phyloP scores from a whole-genome alignment of 768 basidiomycete species.

The Amanita pallidorosea region DNA sequence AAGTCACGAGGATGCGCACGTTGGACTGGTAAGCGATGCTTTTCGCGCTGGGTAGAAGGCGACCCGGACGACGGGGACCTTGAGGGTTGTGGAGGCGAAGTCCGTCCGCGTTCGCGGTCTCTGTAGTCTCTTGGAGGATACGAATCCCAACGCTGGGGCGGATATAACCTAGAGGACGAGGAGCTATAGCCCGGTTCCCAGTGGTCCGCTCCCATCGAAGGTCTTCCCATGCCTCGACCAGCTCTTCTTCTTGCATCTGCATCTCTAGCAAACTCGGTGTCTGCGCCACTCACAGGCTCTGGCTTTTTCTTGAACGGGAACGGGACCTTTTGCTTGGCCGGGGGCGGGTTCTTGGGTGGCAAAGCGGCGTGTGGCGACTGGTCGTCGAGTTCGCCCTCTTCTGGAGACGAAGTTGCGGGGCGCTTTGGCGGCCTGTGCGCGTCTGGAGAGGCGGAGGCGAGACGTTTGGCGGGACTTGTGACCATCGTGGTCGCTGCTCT shows the following conservation, averaged over 20 bases:
- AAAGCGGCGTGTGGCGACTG: constrained; percentile 16
- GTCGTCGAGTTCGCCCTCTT: constrained; percentile 79
- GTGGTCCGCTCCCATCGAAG: constrained; percentile 18
- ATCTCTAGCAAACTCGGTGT: constrained; percentile 26
- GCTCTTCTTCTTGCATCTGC: constrained; percentile 19
- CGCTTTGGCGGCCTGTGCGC: constrained; percentile 45
- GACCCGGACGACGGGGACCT: constrained; percentile 10
- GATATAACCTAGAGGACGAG: constrained; percentile 9
- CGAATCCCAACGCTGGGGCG: constrained; percentile 11
- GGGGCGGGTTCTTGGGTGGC: constrained; percentile 21
- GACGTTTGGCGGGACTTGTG: constrained; percentile 34
- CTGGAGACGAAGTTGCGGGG: constrained; percentile 53
- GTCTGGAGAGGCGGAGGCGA: constrained; percentile 42
- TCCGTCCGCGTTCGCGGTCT: constrained; percentile 12
- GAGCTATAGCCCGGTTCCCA: constrained; percentile 23
- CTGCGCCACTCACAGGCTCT: constrained; percentile 11
- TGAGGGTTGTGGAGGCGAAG: constrained; percentile 19
- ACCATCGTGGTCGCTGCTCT: constrained; percentile 4
- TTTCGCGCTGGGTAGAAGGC: constrained; percentile 21
- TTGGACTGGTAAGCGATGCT: constrained; percentile 28
- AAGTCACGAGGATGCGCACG: constrained; percentile 19
- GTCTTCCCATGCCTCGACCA: constrained; percentile 5
- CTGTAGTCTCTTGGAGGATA: constrained; percentile 16
- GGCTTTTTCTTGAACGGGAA: constrained; percentile 67
- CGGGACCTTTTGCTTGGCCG: constrained; percentile 39